Evolutionary conservation across 768 basidiomycete genomes (phyloP), one percentile per base, ranked within the genome.

Genomic region (Fomitopsis serialis): DNA sequence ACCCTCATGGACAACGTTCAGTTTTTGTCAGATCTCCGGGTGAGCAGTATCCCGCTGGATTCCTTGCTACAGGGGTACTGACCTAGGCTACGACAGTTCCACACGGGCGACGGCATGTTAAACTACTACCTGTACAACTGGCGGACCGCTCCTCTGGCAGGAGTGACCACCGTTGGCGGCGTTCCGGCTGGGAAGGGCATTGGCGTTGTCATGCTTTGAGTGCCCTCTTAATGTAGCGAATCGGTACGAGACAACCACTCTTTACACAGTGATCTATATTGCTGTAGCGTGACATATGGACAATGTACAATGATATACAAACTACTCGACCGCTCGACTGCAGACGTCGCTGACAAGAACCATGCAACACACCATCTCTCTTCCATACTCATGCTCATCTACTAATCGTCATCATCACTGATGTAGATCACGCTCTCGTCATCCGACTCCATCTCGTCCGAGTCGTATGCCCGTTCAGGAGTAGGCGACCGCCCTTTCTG

Each of bases 111-210:
- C 64, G 97, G 97, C 1, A 80, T 87, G 67, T 77, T 99, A 49
- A 91, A 95, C 68, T 96, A 82, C 66, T 95, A 95, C 66, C 67
- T 95, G 54, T 98, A 97, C 73, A 99, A 99, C 70, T 99, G 94
- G 92, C 79, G 88, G 55, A 95, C 92, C 12, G 72, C 82, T 13
- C 78, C 82, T 2, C 72, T 98, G 53, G 84, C 91, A 36, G 95
- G 96, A 43, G 66, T 88, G 64, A 74, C 71, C 34, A 58, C 74
- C 12, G 72, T 77, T n/a, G 81, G 69, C 1, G 78, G 64, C 34
- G 66, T 74, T 13, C 67, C 76, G n/a, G 74, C 82, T n/a, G 91
- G 91, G 42, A 79, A 73, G 65, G 94, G 92, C 4, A 78, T 98
- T 48, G 94, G 92, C 2, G 84, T 98, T 17, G 94, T 98, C 36